Percentiles rank a stretch among this genome's conserved stretches.
Evolutionary conservation across 805 yeast species (phyloP).

Genomic region (Teunomyces aglyptinius): DNA sequence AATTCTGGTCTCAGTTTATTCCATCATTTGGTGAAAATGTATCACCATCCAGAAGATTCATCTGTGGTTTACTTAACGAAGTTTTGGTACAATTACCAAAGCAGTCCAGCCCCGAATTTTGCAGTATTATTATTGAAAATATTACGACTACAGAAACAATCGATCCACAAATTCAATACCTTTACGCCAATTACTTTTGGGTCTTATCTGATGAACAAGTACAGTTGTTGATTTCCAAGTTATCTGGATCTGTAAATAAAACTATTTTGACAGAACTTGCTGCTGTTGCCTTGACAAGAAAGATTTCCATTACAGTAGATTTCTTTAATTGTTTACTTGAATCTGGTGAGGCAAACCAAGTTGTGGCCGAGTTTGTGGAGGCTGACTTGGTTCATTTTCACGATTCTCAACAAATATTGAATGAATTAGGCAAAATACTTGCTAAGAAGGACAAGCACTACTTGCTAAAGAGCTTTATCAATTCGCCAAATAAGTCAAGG

Average conservation of each 20-base stretch:
- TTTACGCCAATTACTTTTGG: constrained; percentile 24
- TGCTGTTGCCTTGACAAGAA: constrained; percentile 2
- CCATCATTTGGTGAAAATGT: background rate
- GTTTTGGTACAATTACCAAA: constrained; percentile 30
- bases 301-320: background rate
- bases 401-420: constrained; percentile 3
- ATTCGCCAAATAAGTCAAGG: constrained; percentile 5
- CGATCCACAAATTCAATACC: constrained; percentile 13
- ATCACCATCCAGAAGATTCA: constrained; percentile 23
- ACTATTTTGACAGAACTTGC: constrained; percentile 4
- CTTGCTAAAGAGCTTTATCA: constrained; percentile 15
- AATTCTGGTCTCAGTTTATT: constrained; percentile 26
- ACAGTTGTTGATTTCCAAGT: constrained; percentile 6
- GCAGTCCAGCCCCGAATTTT: constrained; percentile 10
- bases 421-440: constrained; percentile 8
- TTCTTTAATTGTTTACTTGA: constrained; percentile 1
- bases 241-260: background rate
- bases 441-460: constrained; percentile 7
- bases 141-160: constrained; percentile 1
- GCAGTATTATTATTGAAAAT: constrained; percentile 10
- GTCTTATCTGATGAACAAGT: constrained; percentile 22
- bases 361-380: constrained; percentile 11
- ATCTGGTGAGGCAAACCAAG: background rate
- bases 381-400: constrained; percentile 8
- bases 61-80: constrained; percentile 33